Percentiles rank a stretch among this genome's conserved stretches.
These are phyloP conservation scores for Sugiyamaella valdiviana DNA, from an alignment of 805 yeast species.

Conservation along the genomic window DNA sequence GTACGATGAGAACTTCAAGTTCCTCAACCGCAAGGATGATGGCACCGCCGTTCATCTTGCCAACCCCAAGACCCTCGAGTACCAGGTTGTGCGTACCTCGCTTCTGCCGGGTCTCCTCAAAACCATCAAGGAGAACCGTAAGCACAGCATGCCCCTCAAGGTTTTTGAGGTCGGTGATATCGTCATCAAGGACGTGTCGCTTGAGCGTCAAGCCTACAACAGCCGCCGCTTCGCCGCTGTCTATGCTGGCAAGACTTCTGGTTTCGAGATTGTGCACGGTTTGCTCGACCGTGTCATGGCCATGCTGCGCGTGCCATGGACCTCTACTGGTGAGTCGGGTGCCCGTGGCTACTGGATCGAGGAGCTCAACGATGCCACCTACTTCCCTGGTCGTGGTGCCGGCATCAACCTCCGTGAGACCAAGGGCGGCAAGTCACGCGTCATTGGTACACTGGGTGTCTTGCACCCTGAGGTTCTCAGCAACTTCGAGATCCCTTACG, in stretches of 20 bases:
- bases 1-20: constrained; percentile 93
- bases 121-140: constrained; percentile 92
- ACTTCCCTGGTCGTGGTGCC: constrained; percentile 97
- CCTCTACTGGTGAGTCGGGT: constrained; percentile 38
- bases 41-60: constrained; percentile 79
- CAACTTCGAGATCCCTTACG: constrained; percentile 84
- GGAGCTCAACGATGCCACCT: constrained; percentile 41
- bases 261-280: constrained; percentile 93
- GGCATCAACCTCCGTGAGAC: constrained; percentile 65
- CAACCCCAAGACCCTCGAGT: constrained; percentile 94
- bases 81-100: constrained; percentile 95
- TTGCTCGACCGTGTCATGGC: constrained; percentile 91
- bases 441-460: constrained; percentile 82
- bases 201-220: constrained; percentile 87
- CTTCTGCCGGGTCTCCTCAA: constrained; percentile 90
- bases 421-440: constrained; percentile 31
- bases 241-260: constrained; percentile 90
- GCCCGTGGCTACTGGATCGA: constrained; percentile 58
- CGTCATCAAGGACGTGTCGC: constrained; percentile 68
- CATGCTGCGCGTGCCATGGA: constrained; percentile 85
- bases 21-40: constrained; percentile 68
- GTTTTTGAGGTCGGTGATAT: constrained; percentile 96
- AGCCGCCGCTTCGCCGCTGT: constrained; percentile 94
- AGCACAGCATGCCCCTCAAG: constrained; percentile 88
- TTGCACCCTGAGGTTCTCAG: constrained; percentile 90